Base-by-base conservation (phyloP, 352 stramenopile genomes). In the Globisporangium cylindrosporum region DNA sequence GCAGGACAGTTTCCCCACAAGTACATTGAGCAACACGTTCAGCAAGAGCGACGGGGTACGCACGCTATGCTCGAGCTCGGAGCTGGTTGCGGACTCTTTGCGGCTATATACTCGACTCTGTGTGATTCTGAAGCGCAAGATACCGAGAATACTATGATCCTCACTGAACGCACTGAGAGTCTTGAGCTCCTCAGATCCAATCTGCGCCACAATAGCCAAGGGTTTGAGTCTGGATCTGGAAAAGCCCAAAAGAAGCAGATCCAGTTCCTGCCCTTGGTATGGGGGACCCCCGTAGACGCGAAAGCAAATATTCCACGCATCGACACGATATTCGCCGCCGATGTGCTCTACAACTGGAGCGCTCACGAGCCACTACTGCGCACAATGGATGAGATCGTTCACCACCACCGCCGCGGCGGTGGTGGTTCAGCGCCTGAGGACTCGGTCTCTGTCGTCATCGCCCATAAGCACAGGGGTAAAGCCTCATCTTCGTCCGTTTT, bases 281-380 rank as follows among this genome's bases (percentile, higher is more conserved):
- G 81, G 81, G 81, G 81, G 7, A 7, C 27, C 10, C 18, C 60
- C 1, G 18, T 75, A 9, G 46, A 9, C 10, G 22, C 12, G 6
- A 12, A 29, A 4, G 8, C 24, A 1, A 43, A 10, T 22, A 65
- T 14, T 36, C 36, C 29, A 4, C 7, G 22, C 15, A 25, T 82
- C 4, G 59, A 72, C 34, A 32, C 81, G 0, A 60, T 90, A 10
- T 77, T 90, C 27, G 81, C 80, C 15, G 69, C 77, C 2, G 81
- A 92, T 43, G 84, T 92, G 58, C 55, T 92, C 38, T 92, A 92
- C 69, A 74, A 82, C 64, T 92, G 81, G 84, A 69, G 68, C 9
- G 66, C 73, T 1, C 84, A 92, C 57, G 73, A 84, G 38, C 48
- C 59, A 15, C 67, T 90, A 2, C 69, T 90, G 1, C 54, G 53